Conservation (phyloP, 495 filamentous ascomycete species). For the Usnea hakonensis region DNA sequence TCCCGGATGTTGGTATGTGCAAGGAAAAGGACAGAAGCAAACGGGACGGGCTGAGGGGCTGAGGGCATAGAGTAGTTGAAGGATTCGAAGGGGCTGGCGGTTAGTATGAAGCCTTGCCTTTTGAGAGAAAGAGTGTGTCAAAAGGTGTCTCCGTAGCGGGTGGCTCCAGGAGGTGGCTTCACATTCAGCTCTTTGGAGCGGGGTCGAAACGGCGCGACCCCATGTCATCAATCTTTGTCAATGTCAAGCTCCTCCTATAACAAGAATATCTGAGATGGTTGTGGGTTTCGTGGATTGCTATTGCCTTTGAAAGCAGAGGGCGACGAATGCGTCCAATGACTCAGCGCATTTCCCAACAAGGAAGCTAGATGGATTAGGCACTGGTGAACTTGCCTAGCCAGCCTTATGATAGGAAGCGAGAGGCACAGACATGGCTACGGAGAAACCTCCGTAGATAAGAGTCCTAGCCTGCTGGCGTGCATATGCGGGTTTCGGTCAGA, state of each 20-base stretch:
- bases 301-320: background rate
- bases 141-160: too few species aligned
- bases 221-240: too few species aligned
- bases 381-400: background rate
- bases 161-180: too few species aligned
- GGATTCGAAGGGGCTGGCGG: too few species aligned
- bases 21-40: background rate
- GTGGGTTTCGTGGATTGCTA: background rate
- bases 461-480: background rate
- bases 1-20: too few species aligned
- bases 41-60: background rate
- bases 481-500: background rate
- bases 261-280: too few species aligned
- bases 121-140: too few species aligned
- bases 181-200: too few species aligned
- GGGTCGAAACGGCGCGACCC: too few species aligned
- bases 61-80: too few species aligned
- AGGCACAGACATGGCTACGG: background rate
- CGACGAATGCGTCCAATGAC: background rate
- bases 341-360: background rate
- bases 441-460: background rate
- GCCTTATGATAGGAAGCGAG: background rate
- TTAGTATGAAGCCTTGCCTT: too few species aligned
- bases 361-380: background rate
- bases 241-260: too few species aligned